phyloP scores from a whole-genome alignment of 129 eudicot genomes.

The Kitagawia praeruptora region DNA sequence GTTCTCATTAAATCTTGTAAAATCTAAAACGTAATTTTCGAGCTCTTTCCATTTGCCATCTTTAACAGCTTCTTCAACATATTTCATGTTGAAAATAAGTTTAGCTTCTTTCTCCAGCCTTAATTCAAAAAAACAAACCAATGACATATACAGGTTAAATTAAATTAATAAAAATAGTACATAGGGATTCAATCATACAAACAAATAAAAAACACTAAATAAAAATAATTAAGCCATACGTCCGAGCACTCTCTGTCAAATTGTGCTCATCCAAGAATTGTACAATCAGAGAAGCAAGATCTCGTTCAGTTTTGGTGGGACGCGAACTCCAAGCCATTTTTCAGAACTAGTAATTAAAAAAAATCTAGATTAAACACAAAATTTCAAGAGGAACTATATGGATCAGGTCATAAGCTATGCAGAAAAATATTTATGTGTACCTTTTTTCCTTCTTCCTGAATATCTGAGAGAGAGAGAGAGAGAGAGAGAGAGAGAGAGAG shows the following conservation, averaged over 20 bases:
- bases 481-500: not conserved
- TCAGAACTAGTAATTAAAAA: not conserved
- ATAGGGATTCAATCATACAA: not conserved
- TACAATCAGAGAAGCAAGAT: slow-evolving; percentile 49
- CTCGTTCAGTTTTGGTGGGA: slow-evolving; percentile 19
- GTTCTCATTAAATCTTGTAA: slow-evolving; percentile 61
- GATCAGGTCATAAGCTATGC: not conserved
- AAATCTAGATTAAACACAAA: not conserved
- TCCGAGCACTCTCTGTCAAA: slow-evolving; percentile 41
- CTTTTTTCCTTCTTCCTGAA: not conserved
- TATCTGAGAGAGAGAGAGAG: not conserved
- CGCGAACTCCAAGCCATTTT: slow-evolving; percentile 5
- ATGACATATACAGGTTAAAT: not conserved
- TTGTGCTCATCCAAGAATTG: slow-evolving; percentile 64
- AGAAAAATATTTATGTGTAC: no score
- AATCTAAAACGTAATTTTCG: slow-evolving; percentile 58
- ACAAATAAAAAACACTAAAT: not conserved
- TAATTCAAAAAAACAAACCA: slow-evolving; percentile 5
- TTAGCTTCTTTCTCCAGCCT: slow-evolving; percentile 81
- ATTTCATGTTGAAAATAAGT: slow-evolving; percentile 66
- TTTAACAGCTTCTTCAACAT: slow-evolving; percentile 61
- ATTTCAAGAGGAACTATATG: not conserved
- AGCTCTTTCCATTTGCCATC: slow-evolving; percentile 78
- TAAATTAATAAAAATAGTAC: not conserved
- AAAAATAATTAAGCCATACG: slow-evolving; percentile 20